Conservation (phyloP, 768 basidiomycete genomes). For the Agaricus blazei region DNA sequence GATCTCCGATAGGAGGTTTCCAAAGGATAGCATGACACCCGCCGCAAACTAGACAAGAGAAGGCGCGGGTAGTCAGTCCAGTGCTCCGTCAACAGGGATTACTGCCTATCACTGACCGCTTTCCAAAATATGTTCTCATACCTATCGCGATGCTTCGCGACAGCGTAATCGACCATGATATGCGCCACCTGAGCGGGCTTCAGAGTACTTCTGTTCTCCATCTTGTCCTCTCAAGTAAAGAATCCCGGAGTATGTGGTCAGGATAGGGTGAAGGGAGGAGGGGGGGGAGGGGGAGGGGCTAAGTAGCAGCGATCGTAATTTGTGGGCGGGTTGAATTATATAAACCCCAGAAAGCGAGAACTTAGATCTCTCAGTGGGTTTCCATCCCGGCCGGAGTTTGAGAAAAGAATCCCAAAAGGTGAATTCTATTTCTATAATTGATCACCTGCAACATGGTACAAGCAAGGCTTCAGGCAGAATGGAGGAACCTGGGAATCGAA, state of each 20-base stretch:
- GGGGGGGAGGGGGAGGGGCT: neutral
- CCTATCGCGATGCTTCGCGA: conserved; percentile 61
- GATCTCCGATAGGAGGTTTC: conserved; percentile 58
- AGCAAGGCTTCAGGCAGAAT: too few species aligned
- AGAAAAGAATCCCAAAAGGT: too few species aligned
- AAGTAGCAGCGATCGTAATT: neutral
- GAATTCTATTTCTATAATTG: too few species aligned
- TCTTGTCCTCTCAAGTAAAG: neutral
- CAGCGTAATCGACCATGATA: conserved; percentile 49
- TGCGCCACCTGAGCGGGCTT: conserved; percentile 55
- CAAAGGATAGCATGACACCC: conserved; percentile 72
- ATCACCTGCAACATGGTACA: too few species aligned
- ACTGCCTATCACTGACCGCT: conserved; percentile 41
- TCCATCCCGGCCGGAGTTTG: too few species aligned
- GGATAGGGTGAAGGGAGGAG: neutral
- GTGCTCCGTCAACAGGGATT: too few species aligned
- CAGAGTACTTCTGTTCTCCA: neutral
- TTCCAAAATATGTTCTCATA: conserved; percentile 60
- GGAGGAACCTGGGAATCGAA: too few species aligned
- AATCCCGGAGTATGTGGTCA: neutral
- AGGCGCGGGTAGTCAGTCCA: neutral
- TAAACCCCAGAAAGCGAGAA: too few species aligned
- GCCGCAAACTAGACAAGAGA: conserved; percentile 48
- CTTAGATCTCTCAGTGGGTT: too few species aligned
- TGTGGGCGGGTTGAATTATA: neutral